Base-by-base conservation (phyloP, 164 flowering plant species). In the Nymphaea colorata region DNA sequence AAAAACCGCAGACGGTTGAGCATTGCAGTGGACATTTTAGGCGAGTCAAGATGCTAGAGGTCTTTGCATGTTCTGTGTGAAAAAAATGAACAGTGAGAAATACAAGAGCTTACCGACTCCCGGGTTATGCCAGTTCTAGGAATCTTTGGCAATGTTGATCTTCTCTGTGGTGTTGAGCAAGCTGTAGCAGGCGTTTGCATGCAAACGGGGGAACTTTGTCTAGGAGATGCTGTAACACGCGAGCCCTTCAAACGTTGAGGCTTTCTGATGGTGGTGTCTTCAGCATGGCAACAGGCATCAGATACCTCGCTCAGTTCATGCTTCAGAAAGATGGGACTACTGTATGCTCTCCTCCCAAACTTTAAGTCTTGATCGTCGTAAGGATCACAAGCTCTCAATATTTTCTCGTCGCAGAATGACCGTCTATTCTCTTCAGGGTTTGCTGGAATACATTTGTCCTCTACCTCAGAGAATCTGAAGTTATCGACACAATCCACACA, bases 361-460 rank as follows among this genome's bases (percentile, higher is more conserved):
- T 72, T 44, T 72, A 88, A 84, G 53, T 82, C 88, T 53, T 70
- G 82, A 42, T 84, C 94, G 65, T 76, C 72, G 74, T 74, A 85
- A 72, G 87, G 85, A 66, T 77, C 73, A 71, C 90, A 83, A 36
- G 90, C 97, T 77, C 83, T 91, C 68, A 85, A 66, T 59, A 79
- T 77, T 74, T 94, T 78, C 59, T 83, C 84, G 69, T 86, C 86
- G 77, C 87, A 72, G 66, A 76, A 80, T 18, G 93, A 88, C 41
- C 70, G 69, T 62, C 90, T 71, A 73, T 73, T 86, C 68, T 80
- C 83, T 72, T 74, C 70, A 36, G 76, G 74, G 4, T 64, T 55
- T 68, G 42, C 41, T 17, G 71, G 57, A 62, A 76, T 45, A 10
- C 2, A 74, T 64, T 70, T 76, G 62, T 76, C 76, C 67, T 77